A percentile compares a stretch with the other conserved stretches of the same genome.
Evolutionary conservation across 1,284 basidiomycete genomes (phyloP).

Genomic region (Cerrena zonata): DNA sequence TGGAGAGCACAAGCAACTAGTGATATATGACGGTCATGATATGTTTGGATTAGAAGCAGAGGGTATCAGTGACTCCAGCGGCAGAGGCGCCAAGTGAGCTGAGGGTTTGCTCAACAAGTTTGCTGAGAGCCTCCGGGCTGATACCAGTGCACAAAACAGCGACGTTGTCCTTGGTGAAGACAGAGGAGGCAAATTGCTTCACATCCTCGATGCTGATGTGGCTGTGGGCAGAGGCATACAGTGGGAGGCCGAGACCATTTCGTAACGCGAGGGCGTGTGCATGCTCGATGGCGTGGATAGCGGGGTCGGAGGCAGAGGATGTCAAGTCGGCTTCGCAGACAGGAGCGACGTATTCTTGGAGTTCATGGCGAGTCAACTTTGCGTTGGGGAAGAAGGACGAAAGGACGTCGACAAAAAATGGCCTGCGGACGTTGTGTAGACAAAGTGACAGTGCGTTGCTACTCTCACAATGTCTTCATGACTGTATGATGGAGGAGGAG

Average conservation of each 20-base stretch:
- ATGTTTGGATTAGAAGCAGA: no score
- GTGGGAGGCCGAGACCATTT: conserved; percentile 79
- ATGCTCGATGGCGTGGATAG: conserved; percentile 67
- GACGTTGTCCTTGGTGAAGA: conserved; percentile 74
- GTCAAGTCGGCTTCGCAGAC: conserved; percentile 66
- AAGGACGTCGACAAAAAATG: conserved; percentile 83
- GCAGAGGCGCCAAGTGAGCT: conserved; percentile 39
- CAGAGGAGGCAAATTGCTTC: conserved; percentile 64
- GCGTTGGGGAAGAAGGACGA: conserved; percentile 78
- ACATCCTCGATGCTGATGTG: conserved; percentile 65
- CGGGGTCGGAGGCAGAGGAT: conserved; percentile 57
- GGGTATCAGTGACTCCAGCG: conserved; percentile 31
- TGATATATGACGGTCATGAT: no score
- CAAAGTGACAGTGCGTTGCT: no score
- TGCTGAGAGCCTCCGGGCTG: conserved; percentile 60
- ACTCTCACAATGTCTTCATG: no score
- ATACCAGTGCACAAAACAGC: conserved; percentile 85
- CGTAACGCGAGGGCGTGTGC: conserved; percentile 90
- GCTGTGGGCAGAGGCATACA: conserved; percentile 73
- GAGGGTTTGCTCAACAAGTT: conserved; percentile 71
- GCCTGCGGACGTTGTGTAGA: conserved; percentile 38
- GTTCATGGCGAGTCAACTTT: conserved; percentile 82
- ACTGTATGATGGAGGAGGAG: no score
- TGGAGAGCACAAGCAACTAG: no score
- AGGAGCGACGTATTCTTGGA: conserved; percentile 79